phyloP scores from a whole-genome alignment of 2,329 filamentous ascomycete genomes.

The Emergomyces africanus region DNA sequence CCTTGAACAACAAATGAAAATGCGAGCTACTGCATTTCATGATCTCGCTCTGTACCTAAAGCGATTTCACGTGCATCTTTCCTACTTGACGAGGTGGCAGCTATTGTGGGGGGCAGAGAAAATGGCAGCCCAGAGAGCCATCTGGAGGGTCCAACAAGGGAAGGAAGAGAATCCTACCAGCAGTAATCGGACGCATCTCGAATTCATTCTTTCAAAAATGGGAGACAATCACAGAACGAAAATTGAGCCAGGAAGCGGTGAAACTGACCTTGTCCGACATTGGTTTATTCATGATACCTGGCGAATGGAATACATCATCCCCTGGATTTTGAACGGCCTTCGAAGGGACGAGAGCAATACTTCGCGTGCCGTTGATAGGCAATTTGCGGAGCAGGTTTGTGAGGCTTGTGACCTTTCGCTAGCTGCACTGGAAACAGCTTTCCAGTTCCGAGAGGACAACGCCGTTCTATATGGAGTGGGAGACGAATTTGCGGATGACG shows the following conservation, averaged over 20 bases:
- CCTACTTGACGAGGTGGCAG: constrained; percentile 59
- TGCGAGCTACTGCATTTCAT: constrained; percentile 59
- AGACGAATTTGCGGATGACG: constrained; percentile 50
- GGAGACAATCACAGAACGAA: constrained; percentile 63
- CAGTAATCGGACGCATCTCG: constrained; percentile 56
- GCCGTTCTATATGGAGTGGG: constrained; percentile 59
- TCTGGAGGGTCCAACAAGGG: constrained; percentile 72
- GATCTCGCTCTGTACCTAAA: constrained; percentile 62
- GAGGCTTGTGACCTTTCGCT: constrained; percentile 69
- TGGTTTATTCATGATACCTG: constrained; percentile 73
- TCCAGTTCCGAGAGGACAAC: constrained; percentile 59
- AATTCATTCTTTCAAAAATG: constrained; percentile 62
- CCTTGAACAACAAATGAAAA: constrained; percentile 66
- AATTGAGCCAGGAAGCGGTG: constrained; percentile 49
- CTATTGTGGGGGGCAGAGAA: constrained; percentile 87
- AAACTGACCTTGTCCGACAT: constrained; percentile 67
- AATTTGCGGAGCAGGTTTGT: constrained; percentile 35
- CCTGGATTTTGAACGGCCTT: constrained; percentile 66
- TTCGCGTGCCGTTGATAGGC: constrained; percentile 36
- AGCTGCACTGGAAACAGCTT: constrained; percentile 49
- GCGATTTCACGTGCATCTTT: constrained; percentile 49
- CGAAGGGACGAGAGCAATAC: constrained; percentile 56
- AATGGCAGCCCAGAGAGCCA: constrained; percentile 60
- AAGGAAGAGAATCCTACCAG: constrained; percentile 44
- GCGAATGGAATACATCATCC: constrained; percentile 60